A percentile compares a stretch with the other conserved stretches of the same genome.
These are phyloP conservation scores for Acrodontium crateriforme DNA, from an alignment of 2,329 filamentous ascomycete genomes.

Conservation along the genomic window DNA sequence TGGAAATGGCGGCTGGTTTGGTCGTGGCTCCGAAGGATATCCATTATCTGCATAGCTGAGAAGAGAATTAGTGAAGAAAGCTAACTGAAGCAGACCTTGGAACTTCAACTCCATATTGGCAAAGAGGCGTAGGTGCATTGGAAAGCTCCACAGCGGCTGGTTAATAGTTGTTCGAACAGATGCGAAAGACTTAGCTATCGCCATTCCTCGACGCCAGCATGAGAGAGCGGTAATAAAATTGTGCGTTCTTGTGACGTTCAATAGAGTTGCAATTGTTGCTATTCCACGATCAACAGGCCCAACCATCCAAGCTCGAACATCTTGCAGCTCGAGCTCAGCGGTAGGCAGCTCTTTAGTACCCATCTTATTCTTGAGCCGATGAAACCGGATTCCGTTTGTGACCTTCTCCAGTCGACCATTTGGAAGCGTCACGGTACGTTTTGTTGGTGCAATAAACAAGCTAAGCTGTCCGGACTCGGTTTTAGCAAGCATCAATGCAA, in stretches of 20 bases:
- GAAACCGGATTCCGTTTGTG: conserved; percentile 54
- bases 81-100: conserved; percentile 6
- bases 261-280: conserved; percentile 7
- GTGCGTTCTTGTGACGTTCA: conserved; percentile 6
- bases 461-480: conserved; percentile 39
- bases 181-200: conserved; percentile 9
- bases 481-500: conserved; percentile 49
- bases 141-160: conserved; percentile 6
- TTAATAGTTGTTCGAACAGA: conserved; percentile 4
- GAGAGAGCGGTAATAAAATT: conserved; percentile 8
- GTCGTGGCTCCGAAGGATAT: conserved; percentile 1
- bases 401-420: conserved; percentile 22
- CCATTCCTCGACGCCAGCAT: conserved; percentile 9
- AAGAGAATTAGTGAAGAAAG: conserved; percentile 9
- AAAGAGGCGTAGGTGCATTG: conserved; percentile 8
- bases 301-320: conserved; percentile 15
- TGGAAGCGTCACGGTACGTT: conserved; percentile 22
- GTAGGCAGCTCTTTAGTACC: conserved; percentile 57
- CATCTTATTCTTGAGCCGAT: conserved; percentile 56
- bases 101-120: conserved; percentile 7
- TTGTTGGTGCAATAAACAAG: conserved; percentile 52
- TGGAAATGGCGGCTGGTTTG: conserved; percentile 4
- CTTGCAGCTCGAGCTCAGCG: conserved; percentile 48
- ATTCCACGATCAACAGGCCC: conserved; percentile 7
- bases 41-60: conserved; percentile 8